Conservation (phyloP, 1,284 basidiomycete genomes). For the Cutaneotrichosporon curvatum region DNA sequence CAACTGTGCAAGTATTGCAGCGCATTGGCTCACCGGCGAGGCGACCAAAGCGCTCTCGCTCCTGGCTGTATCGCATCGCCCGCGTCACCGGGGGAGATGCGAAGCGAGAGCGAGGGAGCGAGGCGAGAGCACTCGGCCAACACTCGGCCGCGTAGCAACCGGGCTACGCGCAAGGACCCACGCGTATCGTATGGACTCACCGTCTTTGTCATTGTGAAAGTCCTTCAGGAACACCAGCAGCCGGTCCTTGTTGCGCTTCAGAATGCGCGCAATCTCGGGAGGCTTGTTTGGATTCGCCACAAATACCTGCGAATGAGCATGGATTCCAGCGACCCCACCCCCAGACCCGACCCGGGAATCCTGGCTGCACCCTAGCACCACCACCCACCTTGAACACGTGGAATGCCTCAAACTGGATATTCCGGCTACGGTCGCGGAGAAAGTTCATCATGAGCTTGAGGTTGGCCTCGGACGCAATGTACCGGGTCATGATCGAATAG, state of each 20-base stretch:
- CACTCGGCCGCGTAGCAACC: too few relatives aligned
- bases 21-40: too few relatives aligned
- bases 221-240: slow-evolving; percentile 78
- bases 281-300: slow-evolving; percentile 99
- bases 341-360: too few relatives aligned
- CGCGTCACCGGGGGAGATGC: too few relatives aligned
- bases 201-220: slow-evolving; percentile 98
- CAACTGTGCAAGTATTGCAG: too few relatives aligned
- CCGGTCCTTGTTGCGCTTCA: slow-evolving; percentile 89
- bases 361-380: too few relatives aligned
- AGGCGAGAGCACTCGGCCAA: too few relatives aligned
- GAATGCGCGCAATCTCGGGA: slow-evolving; percentile 82
- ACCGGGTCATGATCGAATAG: slow-evolving; percentile 97
- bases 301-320: slow-evolving; percentile 62
- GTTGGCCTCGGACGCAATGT: slow-evolving; percentile 82
- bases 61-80: too few relatives aligned
- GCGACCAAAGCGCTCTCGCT: too few relatives aligned
- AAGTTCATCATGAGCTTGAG: slow-evolving; percentile 99
- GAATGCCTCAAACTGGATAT: slow-evolving; percentile 99
- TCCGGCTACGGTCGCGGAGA: slow-evolving; percentile 91
- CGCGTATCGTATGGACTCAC: slow-evolving; percentile 51
- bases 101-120: too few relatives aligned
- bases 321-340: too few relatives aligned
- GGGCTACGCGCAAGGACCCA: too few relatives aligned
- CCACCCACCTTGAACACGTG: slow-evolving; percentile 92